Conservation (phyloP, 805 yeast genomes). For the Lipomyces sp. region DNA sequence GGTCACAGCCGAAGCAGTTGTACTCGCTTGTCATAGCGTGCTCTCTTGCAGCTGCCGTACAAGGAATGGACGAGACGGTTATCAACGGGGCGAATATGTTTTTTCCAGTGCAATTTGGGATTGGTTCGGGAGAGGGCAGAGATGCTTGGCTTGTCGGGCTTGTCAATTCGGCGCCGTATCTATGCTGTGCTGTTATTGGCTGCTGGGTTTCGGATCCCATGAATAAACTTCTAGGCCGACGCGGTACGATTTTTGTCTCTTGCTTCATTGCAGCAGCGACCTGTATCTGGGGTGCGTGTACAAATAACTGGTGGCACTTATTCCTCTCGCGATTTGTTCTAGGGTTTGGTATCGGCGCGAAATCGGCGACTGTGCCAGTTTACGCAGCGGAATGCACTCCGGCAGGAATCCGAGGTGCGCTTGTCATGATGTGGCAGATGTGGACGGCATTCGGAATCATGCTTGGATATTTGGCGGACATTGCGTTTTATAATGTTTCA, state of each 20-base stretch:
- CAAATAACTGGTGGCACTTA: conserved; percentile 58
- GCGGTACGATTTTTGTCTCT: conserved; percentile 56
- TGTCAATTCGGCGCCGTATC: conserved; percentile 63
- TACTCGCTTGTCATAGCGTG: conserved; percentile 55
- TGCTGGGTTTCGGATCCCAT: conserved; percentile 55
- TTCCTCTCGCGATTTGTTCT: conserved; percentile 56
- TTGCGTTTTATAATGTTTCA: conserved; percentile 53
- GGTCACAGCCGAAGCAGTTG: conserved; percentile 44
- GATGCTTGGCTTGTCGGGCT: conserved; percentile 52
- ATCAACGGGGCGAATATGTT: conserved; percentile 63
- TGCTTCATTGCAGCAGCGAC: conserved; percentile 57
- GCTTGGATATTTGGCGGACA: conserved; percentile 59
- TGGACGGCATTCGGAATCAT: conserved; percentile 73
- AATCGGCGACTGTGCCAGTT: conserved; percentile 66
- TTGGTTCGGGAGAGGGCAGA: conserved; percentile 38
- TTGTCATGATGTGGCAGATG: conserved; percentile 70
- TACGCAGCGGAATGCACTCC: conserved; percentile 64
- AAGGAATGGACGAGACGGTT: conserved; percentile 74
- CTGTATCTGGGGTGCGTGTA: conserved; percentile 63
- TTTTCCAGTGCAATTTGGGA: conserved; percentile 48
- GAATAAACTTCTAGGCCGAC: conserved; percentile 55
- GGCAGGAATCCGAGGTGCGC: conserved; percentile 56
- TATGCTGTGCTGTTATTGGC: conserved; percentile 54
- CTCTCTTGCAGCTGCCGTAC: conserved; percentile 65
- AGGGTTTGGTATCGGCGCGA: conserved; percentile 66